These are phyloP conservation scores for Aplosporella prunicola DNA, from an alignment of 2,329 filamentous ascomycete genomes.

Conservation along the genomic window DNA sequence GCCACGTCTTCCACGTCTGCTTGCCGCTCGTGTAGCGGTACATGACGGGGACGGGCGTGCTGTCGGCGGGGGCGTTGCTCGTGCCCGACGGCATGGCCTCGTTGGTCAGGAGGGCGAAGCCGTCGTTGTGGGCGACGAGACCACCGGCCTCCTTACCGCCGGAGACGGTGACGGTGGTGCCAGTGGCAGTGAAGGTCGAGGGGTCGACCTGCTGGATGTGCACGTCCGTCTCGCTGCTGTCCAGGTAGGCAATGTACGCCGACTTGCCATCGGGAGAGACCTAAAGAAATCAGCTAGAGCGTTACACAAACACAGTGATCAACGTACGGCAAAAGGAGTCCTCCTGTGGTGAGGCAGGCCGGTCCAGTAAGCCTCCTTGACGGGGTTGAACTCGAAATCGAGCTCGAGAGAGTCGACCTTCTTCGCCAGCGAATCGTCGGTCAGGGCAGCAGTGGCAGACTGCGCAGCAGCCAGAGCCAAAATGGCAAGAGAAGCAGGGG, in stretches of 20 bases:
- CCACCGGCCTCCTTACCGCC: conserved; percentile 49
- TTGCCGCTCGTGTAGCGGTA: conserved; percentile 49
- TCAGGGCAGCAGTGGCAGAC: conserved; percentile 25
- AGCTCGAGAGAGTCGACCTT: conserved; percentile 38
- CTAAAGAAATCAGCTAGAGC: neutral
- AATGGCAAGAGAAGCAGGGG: conserved; percentile 24
- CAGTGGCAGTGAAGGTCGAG: conserved; percentile 45
- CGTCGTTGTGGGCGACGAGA: conserved; percentile 52
- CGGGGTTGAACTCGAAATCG: conserved; percentile 45
- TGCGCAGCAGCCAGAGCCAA: conserved; percentile 25
- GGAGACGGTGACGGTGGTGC: conserved; percentile 42
- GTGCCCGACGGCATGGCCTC: conserved; percentile 44
- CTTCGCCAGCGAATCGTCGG: conserved; percentile 34
- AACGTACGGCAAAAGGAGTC: conserved; percentile 45
- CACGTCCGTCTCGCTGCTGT: conserved; percentile 45
- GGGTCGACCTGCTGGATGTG: conserved; percentile 50
- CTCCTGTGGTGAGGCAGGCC: conserved; percentile 51
- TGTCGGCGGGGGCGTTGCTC: conserved; percentile 38
- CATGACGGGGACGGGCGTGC: conserved; percentile 46
- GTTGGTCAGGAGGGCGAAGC: conserved; percentile 54
- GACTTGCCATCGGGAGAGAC: conserved; percentile 50
- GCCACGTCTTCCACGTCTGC: conserved; percentile 49
- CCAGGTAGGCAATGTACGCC: conserved; percentile 53
- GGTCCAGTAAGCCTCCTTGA: conserved; percentile 54
- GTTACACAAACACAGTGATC: too few species aligned